phyloP scores from a whole-genome alignment of 2,329 filamentous ascomycete genomes.

The Aspergillus sp. region DNA sequence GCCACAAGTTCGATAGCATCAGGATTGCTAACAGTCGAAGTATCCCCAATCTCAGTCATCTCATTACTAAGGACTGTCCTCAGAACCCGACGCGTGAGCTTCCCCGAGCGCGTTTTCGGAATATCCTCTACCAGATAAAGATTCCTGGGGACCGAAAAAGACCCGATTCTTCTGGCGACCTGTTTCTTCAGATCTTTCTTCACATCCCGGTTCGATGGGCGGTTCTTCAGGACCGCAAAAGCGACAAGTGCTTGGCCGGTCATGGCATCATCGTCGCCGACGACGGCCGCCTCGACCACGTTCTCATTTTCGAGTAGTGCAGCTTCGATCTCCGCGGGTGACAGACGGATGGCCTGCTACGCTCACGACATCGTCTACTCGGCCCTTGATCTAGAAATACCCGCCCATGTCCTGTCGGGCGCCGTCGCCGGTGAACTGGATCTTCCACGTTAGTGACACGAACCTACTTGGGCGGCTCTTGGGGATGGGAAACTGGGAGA shows the following conservation, averaged over 20 bases:
- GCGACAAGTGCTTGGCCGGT: slow-evolving; percentile 93
- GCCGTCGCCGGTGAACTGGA: slow-evolving; percentile 61
- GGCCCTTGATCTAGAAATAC: slow-evolving; percentile 97
- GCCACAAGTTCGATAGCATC: too few relatives aligned
- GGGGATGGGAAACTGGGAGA: too few relatives aligned
- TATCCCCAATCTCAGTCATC: not conserved
- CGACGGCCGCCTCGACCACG: slow-evolving; percentile 84
- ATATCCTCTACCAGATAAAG: slow-evolving; percentile 87
- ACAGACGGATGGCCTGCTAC: slow-evolving; percentile 89
- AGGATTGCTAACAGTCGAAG: not conserved
- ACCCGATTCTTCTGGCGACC: slow-evolving; percentile 81
- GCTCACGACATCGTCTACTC: slow-evolving; percentile 95
- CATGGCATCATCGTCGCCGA: slow-evolving; percentile 83
- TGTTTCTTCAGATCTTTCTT: too few relatives aligned
- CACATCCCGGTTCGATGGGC: too few relatives aligned
- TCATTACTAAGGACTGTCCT: slow-evolving; percentile 39
- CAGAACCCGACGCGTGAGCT: slow-evolving; percentile 94
- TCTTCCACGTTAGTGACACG: slow-evolving; percentile 22
- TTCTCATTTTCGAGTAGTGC: slow-evolving; percentile 80
- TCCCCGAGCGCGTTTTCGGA: slow-evolving; percentile 89
- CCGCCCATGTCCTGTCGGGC: slow-evolving; percentile 90
- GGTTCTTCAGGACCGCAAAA: slow-evolving; percentile 58
- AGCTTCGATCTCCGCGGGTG: slow-evolving; percentile 94
- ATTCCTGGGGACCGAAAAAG: slow-evolving; percentile 88
- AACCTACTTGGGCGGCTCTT: too few relatives aligned